Evolutionary conservation across 108 stramenopile species (phyloP).

Genomic region (Skeletonema grethae): DNA sequence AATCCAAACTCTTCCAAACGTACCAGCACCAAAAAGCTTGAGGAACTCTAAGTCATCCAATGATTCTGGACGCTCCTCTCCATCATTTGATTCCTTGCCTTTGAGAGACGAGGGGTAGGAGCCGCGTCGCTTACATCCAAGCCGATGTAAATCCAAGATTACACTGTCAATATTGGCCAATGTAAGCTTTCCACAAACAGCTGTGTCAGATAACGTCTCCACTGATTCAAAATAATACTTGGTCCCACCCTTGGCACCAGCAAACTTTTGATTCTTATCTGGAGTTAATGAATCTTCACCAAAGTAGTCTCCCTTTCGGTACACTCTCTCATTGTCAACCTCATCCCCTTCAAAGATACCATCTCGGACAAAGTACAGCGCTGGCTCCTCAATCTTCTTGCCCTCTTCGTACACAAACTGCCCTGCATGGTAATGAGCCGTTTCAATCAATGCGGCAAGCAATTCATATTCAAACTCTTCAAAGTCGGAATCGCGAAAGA

Average conservation of each 20-base stretch:
- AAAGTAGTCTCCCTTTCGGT: slow-evolving; percentile 66
- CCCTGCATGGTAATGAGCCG: slow-evolving; percentile 54
- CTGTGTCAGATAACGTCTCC: slow-evolving; percentile 43
- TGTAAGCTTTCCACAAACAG: slow-evolving; percentile 38
- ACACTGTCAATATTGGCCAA: slow-evolving; percentile 48
- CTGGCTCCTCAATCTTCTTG: slow-evolving; percentile 53
- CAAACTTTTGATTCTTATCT: slow-evolving; percentile 63
- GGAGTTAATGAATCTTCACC: slow-evolving; percentile 58
- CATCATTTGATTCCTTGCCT: slow-evolving; percentile 18
- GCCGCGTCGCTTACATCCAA: slow-evolving; percentile 42
- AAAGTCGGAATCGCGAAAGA: slow-evolving; percentile 58
- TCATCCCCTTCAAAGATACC: slow-evolving; percentile 66
- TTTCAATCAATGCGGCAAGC: slow-evolving; percentile 55
- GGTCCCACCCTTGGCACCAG: slow-evolving; percentile 47
- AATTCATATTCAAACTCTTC: slow-evolving; percentile 54
- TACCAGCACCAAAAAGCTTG: slow-evolving; percentile 76
- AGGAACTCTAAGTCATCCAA: slow-evolving; percentile 59
- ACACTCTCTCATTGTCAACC: slow-evolving; percentile 37
- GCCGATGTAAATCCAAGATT: slow-evolving; percentile 35
- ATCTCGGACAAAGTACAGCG: slow-evolving; percentile 60
- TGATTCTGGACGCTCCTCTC: slow-evolving; percentile 72
- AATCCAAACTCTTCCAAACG: slow-evolving; percentile 85
- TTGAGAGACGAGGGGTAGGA: slow-evolving; percentile 26
- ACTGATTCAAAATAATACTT: slow-evolving; percentile 35
- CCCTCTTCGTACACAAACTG: slow-evolving; percentile 73